A percentile compares a stretch with the other conserved stretches of the same genome.
Evolutionary conservation across 805 yeast species (phyloP).

Genomic region (Starmerella bacillaris): DNA sequence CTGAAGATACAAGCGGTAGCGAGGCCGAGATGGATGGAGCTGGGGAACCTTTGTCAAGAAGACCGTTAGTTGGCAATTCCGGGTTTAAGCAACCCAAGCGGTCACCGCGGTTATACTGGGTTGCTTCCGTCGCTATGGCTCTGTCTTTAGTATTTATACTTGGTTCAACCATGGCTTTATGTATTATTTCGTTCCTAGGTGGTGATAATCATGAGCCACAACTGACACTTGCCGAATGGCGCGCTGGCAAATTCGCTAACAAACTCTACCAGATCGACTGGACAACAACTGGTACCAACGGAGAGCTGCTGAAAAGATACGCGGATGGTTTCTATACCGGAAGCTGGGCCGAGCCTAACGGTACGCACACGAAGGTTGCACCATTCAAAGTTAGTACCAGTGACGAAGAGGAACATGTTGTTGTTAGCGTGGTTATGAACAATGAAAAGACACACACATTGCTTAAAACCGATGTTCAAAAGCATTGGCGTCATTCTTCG

Average conservation of each 20-base stretch:
- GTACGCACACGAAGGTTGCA: slow-evolving; percentile 6
- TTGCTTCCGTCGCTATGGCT: too few relatives aligned
- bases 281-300: slow-evolving; percentile 13
- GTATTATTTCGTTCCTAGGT: too few relatives aligned
- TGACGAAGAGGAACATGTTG: slow-evolving; percentile 18
- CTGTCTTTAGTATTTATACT: too few relatives aligned
- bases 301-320: slow-evolving; percentile 9
- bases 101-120: too few relatives aligned
- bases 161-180: too few relatives aligned
- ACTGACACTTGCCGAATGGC: slow-evolving; percentile 12
- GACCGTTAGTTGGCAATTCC: too few relatives aligned
- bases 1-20: too few relatives aligned
- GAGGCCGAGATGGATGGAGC: too few relatives aligned
- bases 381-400: slow-evolving; percentile 26
- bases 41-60: too few relatives aligned
- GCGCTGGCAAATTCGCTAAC: slow-evolving; percentile 12
- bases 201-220: slow-evolving; percentile 4
- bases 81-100: too few relatives aligned
- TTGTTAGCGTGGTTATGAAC: slow-evolving; percentile 31
- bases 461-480: slow-evolving; percentile 32
- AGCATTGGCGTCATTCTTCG: slow-evolving; percentile 56
- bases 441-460: slow-evolving; percentile 33
- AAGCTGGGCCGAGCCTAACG: slow-evolving; percentile 24
- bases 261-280: slow-evolving; percentile 8
- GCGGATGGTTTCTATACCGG: slow-evolving; percentile 22